Evolutionary conservation across 495 filamentous ascomycete species (phyloP).

Genomic region (Lasiosphaeria miniovina): DNA sequence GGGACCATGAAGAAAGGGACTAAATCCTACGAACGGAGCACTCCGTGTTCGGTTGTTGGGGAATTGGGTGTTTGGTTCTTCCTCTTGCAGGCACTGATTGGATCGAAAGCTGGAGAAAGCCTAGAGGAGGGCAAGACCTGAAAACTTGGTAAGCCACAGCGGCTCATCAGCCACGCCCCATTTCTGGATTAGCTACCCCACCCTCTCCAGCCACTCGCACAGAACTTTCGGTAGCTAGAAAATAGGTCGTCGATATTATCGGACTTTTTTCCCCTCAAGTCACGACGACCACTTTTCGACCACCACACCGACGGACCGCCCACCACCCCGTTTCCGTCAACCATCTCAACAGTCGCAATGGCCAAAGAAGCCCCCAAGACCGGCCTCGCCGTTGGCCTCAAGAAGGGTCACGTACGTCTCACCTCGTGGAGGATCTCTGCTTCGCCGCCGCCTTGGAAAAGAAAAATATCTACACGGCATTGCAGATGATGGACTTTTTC

Average conservation of each 20-base stretch:
- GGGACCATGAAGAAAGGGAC: no score
- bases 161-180: not conserved
- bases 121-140: not conserved
- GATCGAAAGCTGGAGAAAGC: no score
- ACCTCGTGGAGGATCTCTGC: conserved; percentile 63
- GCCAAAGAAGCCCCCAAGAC: conserved; percentile 49
- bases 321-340: conserved; percentile 10
- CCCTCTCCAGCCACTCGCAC: conserved; percentile 20
- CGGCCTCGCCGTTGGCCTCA: conserved; percentile 78
- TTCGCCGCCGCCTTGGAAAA: conserved; percentile 31
- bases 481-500: conserved; percentile 30
- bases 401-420: conserved; percentile 83
- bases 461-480: conserved; percentile 9
- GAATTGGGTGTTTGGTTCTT: no score
- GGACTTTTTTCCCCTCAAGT: conserved; percentile 18
- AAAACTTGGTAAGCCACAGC: conserved; percentile 10
- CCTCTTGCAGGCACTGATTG: no score
- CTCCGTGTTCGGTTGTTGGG: no score
- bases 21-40: no score
- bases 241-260: conserved; percentile 10
- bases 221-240: conserved; percentile 17
- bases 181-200: not conserved
- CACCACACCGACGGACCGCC: conserved; percentile 24
- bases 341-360: conserved; percentile 27
- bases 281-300: conserved; percentile 19